Conservation (phyloP, 139 green algal species). For the Choricystis sp. region DNA sequence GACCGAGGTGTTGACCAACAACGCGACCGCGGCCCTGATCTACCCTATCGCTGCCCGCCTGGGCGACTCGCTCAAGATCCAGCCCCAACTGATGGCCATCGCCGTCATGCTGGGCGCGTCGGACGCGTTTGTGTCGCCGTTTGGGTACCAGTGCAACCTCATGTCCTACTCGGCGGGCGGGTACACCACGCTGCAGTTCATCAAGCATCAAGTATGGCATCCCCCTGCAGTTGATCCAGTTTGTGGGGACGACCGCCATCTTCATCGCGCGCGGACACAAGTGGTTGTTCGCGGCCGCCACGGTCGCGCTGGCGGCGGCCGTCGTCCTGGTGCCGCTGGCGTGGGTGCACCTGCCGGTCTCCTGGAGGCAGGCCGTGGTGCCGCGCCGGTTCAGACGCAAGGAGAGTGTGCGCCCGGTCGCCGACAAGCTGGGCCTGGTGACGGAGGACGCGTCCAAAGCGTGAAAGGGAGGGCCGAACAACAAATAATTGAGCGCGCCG, state of each 20-base stretch:
- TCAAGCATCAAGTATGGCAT: not conserved
- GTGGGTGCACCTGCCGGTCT: too few relatives aligned
- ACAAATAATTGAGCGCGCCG: too few relatives aligned
- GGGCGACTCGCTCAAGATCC: constrained; percentile 17
- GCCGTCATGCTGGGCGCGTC: constrained; percentile 36
- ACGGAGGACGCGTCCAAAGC: too few relatives aligned
- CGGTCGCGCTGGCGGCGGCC: too few relatives aligned
- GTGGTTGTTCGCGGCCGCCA: not conserved
- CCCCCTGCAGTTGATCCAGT: not conserved
- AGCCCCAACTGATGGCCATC: constrained; percentile 14
- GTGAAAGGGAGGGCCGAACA: too few relatives aligned
- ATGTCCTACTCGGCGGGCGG: constrained; percentile 38
- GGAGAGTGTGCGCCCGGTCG: too few relatives aligned
- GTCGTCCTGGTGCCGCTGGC: too few relatives aligned
- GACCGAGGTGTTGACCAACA: constrained; percentile 46
- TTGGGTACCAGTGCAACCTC: constrained; percentile 52
- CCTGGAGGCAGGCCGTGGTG: too few relatives aligned
- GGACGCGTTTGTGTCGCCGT: constrained; percentile 35
- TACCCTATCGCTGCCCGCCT: constrained; percentile 24
- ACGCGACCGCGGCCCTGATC: constrained; percentile 14
- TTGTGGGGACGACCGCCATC: not conserved
- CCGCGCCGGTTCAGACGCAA: too few relatives aligned
- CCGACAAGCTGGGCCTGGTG: too few relatives aligned
- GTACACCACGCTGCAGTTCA: not conserved
- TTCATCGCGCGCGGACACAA: not conserved